Conservation (phyloP, 257 asterid species). For the Nicotiana undulata region DNA sequence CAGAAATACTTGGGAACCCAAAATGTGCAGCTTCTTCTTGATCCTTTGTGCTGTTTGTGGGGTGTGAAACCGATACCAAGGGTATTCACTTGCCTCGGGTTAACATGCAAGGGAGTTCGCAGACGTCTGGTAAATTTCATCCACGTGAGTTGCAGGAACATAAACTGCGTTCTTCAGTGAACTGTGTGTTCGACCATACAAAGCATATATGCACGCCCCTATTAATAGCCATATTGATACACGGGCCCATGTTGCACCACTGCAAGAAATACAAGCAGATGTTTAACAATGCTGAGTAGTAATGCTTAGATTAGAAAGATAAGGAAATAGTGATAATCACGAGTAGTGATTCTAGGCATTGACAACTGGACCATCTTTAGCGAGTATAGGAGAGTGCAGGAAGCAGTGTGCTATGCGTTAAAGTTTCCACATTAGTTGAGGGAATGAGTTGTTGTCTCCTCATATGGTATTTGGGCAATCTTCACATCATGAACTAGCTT, state of each 20-base stretch:
- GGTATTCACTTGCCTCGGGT: background rate
- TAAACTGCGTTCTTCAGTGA: constrained; percentile 65
- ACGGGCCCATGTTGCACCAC: constrained; percentile 74
- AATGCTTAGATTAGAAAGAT: background rate
- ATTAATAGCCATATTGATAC: constrained; percentile 74
- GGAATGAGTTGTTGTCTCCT: background rate
- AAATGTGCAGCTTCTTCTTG: background rate
- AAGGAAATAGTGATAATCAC: background rate
- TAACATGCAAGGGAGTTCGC: constrained; percentile 26
- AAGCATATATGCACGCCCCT: constrained; percentile 49
- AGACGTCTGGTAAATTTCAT: constrained; percentile 67
- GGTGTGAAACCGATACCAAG: background rate
- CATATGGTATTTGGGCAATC: background rate
- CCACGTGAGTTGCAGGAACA: constrained; percentile 81
- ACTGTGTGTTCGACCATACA: constrained; percentile 79
- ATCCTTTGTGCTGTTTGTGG: background rate
- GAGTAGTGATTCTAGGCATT: background rate
- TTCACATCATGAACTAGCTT: background rate
- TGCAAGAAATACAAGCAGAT: constrained; percentile 15
- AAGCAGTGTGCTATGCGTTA: background rate
- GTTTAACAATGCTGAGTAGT: background rate
- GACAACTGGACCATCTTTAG: background rate
- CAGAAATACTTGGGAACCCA: background rate
- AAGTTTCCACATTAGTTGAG: background rate
- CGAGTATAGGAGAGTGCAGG: background rate